Evolutionary conservation across 2,329 filamentous ascomycete species (phyloP).

Genomic region (Calonectria pauciramosa): DNA sequence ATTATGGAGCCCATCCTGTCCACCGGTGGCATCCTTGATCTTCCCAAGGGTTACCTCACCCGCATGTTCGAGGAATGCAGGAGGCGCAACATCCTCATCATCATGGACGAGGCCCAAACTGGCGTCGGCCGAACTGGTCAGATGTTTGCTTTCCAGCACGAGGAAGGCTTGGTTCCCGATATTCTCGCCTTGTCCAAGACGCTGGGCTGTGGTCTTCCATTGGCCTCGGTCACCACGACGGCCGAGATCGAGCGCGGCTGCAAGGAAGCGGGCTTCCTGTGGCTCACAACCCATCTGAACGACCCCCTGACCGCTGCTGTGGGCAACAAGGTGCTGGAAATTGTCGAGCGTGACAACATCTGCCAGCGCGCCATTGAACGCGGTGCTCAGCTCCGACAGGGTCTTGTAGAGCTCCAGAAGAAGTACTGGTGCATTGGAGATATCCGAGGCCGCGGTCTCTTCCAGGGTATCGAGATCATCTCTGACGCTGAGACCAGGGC

Average conservation of each 20-base stretch:
- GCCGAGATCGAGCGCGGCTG: slow-evolving; percentile 61
- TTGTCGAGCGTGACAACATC: slow-evolving; percentile 63
- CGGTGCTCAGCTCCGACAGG: slow-evolving; percentile 58
- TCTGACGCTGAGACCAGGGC: slow-evolving; percentile 55
- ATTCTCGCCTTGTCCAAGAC: slow-evolving; percentile 61
- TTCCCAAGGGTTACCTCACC: slow-evolving; percentile 32
- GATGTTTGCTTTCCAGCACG: slow-evolving; percentile 69
- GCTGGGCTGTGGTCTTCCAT: slow-evolving; percentile 65
- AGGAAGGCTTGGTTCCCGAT: slow-evolving; percentile 45
- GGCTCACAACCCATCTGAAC: slow-evolving; percentile 68
- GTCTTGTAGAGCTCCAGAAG: slow-evolving; percentile 58
- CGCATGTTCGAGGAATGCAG: slow-evolving; percentile 58
- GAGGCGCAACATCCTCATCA: slow-evolving; percentile 68
- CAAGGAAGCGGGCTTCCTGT: slow-evolving; percentile 60
- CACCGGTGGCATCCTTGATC: slow-evolving; percentile 57
- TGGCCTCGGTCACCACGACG: slow-evolving; percentile 65
- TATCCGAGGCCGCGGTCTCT: slow-evolving; percentile 63
- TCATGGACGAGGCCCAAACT: slow-evolving; percentile 73
- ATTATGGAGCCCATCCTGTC: slow-evolving; percentile 73
- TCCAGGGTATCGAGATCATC: slow-evolving; percentile 66
- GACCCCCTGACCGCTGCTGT: slow-evolving; percentile 67
- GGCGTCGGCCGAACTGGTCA: slow-evolving; percentile 68
- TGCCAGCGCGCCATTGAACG: slow-evolving; percentile 55
- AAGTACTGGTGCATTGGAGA: slow-evolving; percentile 68
- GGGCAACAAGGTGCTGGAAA: slow-evolving; percentile 67